These are phyloP conservation scores for Lentinula novae-zelandiae DNA, from an alignment of 1,284 basidiomycete genomes.

Conservation along the genomic window DNA sequence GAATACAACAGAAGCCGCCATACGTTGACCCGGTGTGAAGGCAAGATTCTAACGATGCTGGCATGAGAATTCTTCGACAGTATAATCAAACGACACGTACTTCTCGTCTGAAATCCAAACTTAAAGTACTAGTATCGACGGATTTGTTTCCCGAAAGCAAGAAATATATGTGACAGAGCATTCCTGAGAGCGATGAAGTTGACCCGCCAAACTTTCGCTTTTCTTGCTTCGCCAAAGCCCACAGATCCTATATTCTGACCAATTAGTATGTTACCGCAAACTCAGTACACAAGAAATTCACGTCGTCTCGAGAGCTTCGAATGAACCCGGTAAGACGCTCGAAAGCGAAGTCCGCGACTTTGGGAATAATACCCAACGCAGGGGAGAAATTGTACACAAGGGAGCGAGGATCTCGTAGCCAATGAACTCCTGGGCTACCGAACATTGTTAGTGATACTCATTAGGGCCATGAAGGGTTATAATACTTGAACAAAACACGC, in stretches of 20 bases:
- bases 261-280: constrained; percentile 3
- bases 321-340: constrained; percentile 77
- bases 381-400: constrained; percentile 85
- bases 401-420: constrained; percentile 84
- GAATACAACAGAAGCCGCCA: constrained; percentile 74
- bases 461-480: constrained; percentile 15
- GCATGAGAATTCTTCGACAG: neutral
- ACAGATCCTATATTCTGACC: constrained; percentile 52
- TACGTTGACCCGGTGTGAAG: constrained; percentile 80
- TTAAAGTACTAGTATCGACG: constrained; percentile 58
- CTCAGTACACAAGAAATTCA: constrained; percentile 26
- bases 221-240: constrained; percentile 57
- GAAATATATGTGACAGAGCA: constrained; percentile 89
- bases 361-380: constrained; percentile 68
- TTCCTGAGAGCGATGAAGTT: constrained; percentile 87
- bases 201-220: constrained; percentile 76
- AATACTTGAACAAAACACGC: constrained; percentile 82
- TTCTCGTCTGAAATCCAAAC: constrained; percentile 56
- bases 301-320: constrained; percentile 78
- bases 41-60: constrained; percentile 41
- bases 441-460: constrained; percentile 4
- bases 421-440: constrained; percentile 85
- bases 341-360: constrained; percentile 89
- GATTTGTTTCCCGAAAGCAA: constrained; percentile 64
- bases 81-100: constrained; percentile 34